Base-by-base conservation (phyloP, 257 asterid genomes). In the Petrea volubilis region DNA sequence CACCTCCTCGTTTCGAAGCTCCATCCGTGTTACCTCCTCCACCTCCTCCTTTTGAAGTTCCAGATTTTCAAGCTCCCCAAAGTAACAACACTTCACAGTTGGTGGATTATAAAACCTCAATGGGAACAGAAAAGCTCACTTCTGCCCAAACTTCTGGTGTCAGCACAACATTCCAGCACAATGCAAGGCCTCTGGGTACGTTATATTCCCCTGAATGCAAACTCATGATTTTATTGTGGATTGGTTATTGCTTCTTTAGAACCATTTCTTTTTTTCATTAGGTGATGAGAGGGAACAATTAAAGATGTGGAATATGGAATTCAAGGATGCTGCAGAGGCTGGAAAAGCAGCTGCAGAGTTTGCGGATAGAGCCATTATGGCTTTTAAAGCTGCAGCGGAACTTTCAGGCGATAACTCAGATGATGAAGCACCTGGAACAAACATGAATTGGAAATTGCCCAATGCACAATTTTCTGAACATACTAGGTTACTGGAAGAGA, bases 301-400 rank as follows among this genome's bases (percentile, higher is more conserved):
- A 50, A 82, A 73, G 67, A 71, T 75, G 78, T 84, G 92, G 90
- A 79, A 75, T 67, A 85, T 88, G 92, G 89, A 85, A 47, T 93
- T 88, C 79, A 93, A 87, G 83, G 98, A 93, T 80, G 98, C 97
- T 52, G 74, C 90, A 28, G 65, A 95, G 72, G 98, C 98, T n/a
- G 96, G 97, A 67, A 87, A 82, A 80, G 95, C 93, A 24, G 97
- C 98, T 18, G 98, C 96, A 38, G 98, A 88, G 76, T 87, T 93
- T 76, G 96, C 98, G 57, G 97, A 87, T 61, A 82, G 47, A 13
- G 97, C 98, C 64, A 90, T 91, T 79, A 67, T 86, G 84, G 96
- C 96, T 40, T 96, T 96, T 50, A 84, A 88, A 82, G 97, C 96
- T 66, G 97, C 97, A 52, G 97, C 98, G 8, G 88, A 88, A 64